phyloP scores from a whole-genome alignment of 169 alveolate species.

The Plasmodium relictum region DNA sequence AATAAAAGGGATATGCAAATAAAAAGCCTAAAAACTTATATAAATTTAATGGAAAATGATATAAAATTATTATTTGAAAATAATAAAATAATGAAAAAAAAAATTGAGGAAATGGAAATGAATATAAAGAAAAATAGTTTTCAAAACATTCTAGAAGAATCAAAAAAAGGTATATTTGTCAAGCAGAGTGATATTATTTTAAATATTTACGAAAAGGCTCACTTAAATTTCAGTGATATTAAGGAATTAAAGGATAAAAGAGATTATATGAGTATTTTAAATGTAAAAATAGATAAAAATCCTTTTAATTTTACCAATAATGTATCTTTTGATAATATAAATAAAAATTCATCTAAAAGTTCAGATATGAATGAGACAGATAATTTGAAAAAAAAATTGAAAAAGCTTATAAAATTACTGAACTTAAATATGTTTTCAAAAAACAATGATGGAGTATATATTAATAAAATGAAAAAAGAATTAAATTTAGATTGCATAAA shows the following conservation, averaged over 20 bases:
- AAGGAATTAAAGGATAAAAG: no score
- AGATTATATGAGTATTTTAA: no score
- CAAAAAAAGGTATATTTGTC: not conserved
- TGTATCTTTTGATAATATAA: no score
- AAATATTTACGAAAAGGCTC: not conserved
- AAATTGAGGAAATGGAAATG: not conserved
- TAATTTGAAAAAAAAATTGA: not conserved
- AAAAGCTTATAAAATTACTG: not conserved
- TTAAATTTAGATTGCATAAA: not conserved
- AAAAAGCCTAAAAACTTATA: not conserved
- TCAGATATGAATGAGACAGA: not conserved
- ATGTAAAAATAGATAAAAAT: no score
- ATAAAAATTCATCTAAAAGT: no score
- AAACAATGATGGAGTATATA: not conserved
- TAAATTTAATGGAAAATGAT: slow-evolving; percentile 17
- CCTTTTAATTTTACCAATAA: no score
- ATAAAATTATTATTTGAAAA: slow-evolving; percentile 10
- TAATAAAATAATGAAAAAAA: not conserved
- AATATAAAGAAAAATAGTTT: not conserved
- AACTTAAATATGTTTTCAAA: not conserved
- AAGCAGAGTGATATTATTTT: not conserved
- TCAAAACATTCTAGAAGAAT: not conserved
- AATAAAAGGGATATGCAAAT: slow-evolving; percentile 37
- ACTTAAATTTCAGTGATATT: no score
- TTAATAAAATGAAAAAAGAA: not conserved